Evolutionary conservation across 108 stramenopile species (phyloP), one percentile per base, ranked within the genome.

Genomic region (Fistulifera solaris): DNA sequence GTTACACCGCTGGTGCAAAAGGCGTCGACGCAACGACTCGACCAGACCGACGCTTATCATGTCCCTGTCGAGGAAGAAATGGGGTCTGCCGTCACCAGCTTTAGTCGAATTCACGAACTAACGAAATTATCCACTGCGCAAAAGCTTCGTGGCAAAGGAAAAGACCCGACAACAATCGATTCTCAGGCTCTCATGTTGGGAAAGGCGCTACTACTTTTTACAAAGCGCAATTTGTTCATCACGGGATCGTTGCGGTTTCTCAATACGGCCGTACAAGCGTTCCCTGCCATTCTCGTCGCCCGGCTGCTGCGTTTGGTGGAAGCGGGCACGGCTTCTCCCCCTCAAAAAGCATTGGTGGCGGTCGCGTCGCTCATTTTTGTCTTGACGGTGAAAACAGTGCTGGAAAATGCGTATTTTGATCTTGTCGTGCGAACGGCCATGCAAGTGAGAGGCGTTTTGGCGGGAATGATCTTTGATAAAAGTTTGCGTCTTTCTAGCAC

Each of bases 341-440:
- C 68, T 14, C 52, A 56, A 8, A 54, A 75, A 42, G 74, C 83
- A 38, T 11, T 88, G 28, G 27, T 25, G 16, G 68, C 83, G 12
- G 80, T 78, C 1, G 16, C 75, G 6, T 21, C 56, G 22, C 46
- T 84, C 23, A 69, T 84, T 10, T 38, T 51, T 16, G 79, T 87
- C 5, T 47, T 87, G 45, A 58, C 47, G 21, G 17, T 76, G 22
- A 95, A 95, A 72, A 92, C 85, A 75, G 56, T 89, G 16, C 67
- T 87, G 10, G 94, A 95, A 59, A 95, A 92, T 54, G 75, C 77
- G 57, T 93, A 85, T 62, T 95, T 93, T 64, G 85, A 92, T 67
- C 59, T 68, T 41, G 69, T 87, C 53, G 77, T 82, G 40, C 77
- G 66, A 40, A 68, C 73, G 50, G 74, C 85, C 5, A 77, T 78